Evolutionary conservation across 2,329 filamentous ascomycete species (phyloP), one percentile per base, ranked within the genome.

Genomic region (Penicillium verrucosum): DNA sequence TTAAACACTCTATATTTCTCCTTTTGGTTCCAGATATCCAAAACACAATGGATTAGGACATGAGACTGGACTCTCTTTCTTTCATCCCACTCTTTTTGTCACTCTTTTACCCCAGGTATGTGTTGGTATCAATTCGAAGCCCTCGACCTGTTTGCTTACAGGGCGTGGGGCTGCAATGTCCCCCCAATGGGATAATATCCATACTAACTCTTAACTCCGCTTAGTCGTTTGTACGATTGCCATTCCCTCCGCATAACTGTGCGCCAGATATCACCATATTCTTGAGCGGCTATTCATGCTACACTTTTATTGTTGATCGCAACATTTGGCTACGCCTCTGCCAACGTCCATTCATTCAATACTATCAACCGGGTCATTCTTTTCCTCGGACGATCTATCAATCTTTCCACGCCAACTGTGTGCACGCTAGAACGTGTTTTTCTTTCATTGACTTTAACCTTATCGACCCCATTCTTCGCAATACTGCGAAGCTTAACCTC

Each of bases 11-110:
- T 51, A 32, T 37, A 46, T 46, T 30, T 29, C 44, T 41, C 23
- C 47, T 46, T 21, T 34, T 42, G 30, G 51, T 51, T 44, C 30
- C 25, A 23, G 23, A 55, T 46, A 47, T 51, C 45, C 34, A 58
- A 53, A 47, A 47, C 62, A 58, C 44, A 42, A 66, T 66, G 62
- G 62, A 64, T 49, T 66, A 63, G 54, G 54, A 37, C 44, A 25
- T 40, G 57, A 50, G 47, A 30, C 46, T 50, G 50, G 42, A 30
- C 21, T 48, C 46, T 51, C 30, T 51, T 46, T 25, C 38, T 40
- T 49, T 50, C 12, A 49, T 30, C 49, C 34, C 23, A 14, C 47
- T 46, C 45, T 40, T 46, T 37, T 56, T 18, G 46, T 63, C 58
- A 32, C 57, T 63, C 54, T 30, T 61, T 63, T 60, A 43, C 29